Percentiles rank a stretch among this genome's conserved stretches.
Conservation (phyloP, 2,329 filamentous ascomycete genomes). For the Albophoma yamanashiensis region DNA sequence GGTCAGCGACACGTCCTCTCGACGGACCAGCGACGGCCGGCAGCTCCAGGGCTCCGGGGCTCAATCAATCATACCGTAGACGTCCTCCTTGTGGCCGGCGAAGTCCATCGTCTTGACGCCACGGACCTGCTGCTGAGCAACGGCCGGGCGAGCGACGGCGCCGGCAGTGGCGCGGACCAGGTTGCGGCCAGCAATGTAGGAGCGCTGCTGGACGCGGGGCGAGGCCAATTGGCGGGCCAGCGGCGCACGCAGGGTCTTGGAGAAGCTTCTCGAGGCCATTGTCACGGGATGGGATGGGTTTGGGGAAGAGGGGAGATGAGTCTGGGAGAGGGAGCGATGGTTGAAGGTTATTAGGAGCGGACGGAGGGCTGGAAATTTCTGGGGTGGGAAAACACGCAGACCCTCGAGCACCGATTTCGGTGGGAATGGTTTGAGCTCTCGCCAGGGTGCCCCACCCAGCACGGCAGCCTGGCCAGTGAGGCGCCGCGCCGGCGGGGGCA, state of each 20-base stretch:
- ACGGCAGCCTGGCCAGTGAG: neutral
- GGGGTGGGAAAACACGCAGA: slow-evolving; percentile 3
- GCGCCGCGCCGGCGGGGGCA: neutral
- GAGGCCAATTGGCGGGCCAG: slow-evolving; percentile 53
- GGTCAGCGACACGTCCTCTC: slow-evolving; percentile 6
- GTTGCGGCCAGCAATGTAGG: slow-evolving; percentile 50
- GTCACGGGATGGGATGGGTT: slow-evolving; percentile 22
- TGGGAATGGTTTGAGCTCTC: neutral
- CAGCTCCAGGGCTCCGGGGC: slow-evolving; percentile 2
- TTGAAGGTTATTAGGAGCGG: neutral
- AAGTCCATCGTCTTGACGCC: slow-evolving; percentile 99
- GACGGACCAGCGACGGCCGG: neutral
- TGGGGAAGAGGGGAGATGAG: slow-evolving; percentile 9
- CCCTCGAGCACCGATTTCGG: slow-evolving; percentile 2
- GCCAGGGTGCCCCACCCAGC: neutral
- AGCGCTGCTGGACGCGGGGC: slow-evolving; percentile 50
- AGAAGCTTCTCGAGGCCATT: slow-evolving; percentile 73
- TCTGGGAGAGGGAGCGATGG: slow-evolving; percentile 11
- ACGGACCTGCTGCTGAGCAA: slow-evolving; percentile 61
- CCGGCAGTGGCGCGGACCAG: slow-evolving; percentile 38
- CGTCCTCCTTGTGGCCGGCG: slow-evolving; percentile 85
- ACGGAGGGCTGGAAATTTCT: slow-evolving; percentile 2
- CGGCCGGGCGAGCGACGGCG: slow-evolving; percentile 40
- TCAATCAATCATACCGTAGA: slow-evolving; percentile 69
- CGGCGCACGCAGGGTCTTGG: slow-evolving; percentile 53